Evolutionary conservation across 1,284 basidiomycete species (phyloP).

Genomic region (Ustilago tritici): DNA sequence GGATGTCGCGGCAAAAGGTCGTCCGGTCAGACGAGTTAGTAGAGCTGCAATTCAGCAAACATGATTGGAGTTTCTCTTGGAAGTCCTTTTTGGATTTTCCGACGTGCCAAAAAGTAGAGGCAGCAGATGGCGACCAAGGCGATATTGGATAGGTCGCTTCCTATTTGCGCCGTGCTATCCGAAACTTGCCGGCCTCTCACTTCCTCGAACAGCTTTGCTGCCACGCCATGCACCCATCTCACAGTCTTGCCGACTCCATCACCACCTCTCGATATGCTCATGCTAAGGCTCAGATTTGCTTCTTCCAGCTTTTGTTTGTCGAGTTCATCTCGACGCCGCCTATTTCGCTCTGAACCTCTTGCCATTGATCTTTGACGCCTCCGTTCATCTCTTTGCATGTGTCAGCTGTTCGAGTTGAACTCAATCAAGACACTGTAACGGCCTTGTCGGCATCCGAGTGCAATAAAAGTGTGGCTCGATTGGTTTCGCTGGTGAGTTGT

Average conservation of each 20-base stretch:
- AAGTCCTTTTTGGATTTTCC: neutral
- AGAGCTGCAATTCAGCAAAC: slow-evolving; percentile 1
- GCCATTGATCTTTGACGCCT: neutral
- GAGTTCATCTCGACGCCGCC: neutral
- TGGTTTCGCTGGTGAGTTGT: neutral
- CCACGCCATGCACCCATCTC: neutral
- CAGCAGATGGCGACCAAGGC: slow-evolving; percentile 7
- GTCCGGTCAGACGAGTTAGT: slow-evolving; percentile 10
- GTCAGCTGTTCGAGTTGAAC: neutral
- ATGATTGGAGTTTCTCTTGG: slow-evolving; percentile 2
- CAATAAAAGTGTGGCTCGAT: neutral
- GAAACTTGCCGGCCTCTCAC: neutral
- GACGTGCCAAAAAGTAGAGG: neutral
- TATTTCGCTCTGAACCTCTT: neutral
- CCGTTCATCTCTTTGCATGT: neutral
- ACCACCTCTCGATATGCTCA: slow-evolving; percentile 1
- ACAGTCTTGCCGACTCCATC: neutral
- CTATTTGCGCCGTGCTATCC: slow-evolving; percentile 22
- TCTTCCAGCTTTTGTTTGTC: neutral
- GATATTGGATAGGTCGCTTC: neutral
- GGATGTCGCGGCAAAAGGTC: slow-evolving; percentile 35
- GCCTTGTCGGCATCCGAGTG: neutral
- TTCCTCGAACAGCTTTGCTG: neutral
- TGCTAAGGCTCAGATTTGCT: neutral
- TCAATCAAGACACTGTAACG: neutral